Evolutionary conservation across 2,329 filamentous ascomycete genomes (phyloP), one percentile per base, ranked within the genome.

Genomic region (Aureobasidium sp.): DNA sequence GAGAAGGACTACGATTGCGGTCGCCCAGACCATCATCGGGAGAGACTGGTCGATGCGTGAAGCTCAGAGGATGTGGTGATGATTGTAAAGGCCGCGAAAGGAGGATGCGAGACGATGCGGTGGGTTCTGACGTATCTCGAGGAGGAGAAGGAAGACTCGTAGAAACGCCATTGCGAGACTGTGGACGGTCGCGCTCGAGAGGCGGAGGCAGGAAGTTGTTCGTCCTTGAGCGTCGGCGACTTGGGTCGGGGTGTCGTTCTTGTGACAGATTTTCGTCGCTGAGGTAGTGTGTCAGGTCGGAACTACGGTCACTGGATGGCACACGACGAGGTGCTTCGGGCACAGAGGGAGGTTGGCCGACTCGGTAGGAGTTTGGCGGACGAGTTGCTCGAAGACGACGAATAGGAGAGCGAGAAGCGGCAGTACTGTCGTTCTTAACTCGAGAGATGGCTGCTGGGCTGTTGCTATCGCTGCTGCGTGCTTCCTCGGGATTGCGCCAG

Each of bases 1-100:
- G 54, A 25, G 59, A 66, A n/a, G 93, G 81, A 77, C 94, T 97
- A 71, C 94, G 89, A 69, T 93, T 88, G 66, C 94, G 91, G 78
- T 97, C 94, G 43, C 94, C 94, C 20, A 97, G 86, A 5, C 94
- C 94, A 77, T 67, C 36, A 13, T 53, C 55, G 6, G 63, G 29
- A 31, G 62, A 65, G n/a, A 58, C 18, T 31, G 62, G 50, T 4
- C 63, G 54, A 16, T 48, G 62, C 6, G 62, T 51, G 45, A 48
- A 40, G 42, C 42, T 48, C 43, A 65, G 31, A 11, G 62, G 62
- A 51, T 58, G 51, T 31, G 62, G 62, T 23, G 53, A 33, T 33
- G 42, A 16, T 40, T 65, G 62, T 36, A 20, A 42, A 7, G 55
- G 48, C 27, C 47, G 56, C 18, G 33, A 16, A 5, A 48, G 43